Evolutionary conservation across 2,329 filamentous ascomycete species (phyloP).

Genomic region (Podosphaera aphanis): DNA sequence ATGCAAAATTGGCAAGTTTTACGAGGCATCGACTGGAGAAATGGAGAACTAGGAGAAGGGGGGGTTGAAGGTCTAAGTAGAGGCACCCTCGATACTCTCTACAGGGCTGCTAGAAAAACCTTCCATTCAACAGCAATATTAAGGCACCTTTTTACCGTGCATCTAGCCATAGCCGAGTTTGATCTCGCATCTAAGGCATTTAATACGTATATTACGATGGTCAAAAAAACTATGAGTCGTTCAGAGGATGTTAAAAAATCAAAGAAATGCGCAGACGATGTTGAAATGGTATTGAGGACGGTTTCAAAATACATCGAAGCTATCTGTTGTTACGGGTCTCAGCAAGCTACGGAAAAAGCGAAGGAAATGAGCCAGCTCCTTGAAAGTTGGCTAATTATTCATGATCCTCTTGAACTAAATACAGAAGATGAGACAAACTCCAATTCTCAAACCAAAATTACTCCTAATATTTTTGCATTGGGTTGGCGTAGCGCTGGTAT

Average conservation of each 20-base stretch:
- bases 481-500: slow-evolving; percentile 72
- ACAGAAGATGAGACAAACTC: slow-evolving; percentile 2
- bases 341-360: slow-evolving; percentile 56
- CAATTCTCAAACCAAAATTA: slow-evolving; percentile 11
- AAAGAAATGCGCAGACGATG: slow-evolving; percentile 53
- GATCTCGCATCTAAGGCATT: slow-evolving; percentile 78
- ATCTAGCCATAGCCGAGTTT: slow-evolving; percentile 73
- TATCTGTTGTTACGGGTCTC: slow-evolving; percentile 59
- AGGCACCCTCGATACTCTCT: slow-evolving; percentile 66
- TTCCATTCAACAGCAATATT: slow-evolving; percentile 86
- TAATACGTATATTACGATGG: slow-evolving; percentile 74
- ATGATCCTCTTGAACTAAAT: slow-evolving; percentile 13
- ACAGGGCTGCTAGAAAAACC: slow-evolving; percentile 74
- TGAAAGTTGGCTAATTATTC: slow-evolving; percentile 49
- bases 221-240: slow-evolving; percentile 63
- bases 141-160: slow-evolving; percentile 66
- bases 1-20: slow-evolving; percentile 70
- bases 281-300: slow-evolving; percentile 53
- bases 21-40: slow-evolving; percentile 57
- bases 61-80: slow-evolving; percentile 55
- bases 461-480: slow-evolving; percentile 37
- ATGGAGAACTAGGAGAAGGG: slow-evolving; percentile 58
- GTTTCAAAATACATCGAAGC: slow-evolving; percentile 59
- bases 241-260: slow-evolving; percentile 53
- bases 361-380: slow-evolving; percentile 45